Evolutionary conservation across 495 filamentous ascomycete species (phyloP), one percentile per base, ranked within the genome.

Genomic region (Penicillium cosmopolitanum): DNA sequence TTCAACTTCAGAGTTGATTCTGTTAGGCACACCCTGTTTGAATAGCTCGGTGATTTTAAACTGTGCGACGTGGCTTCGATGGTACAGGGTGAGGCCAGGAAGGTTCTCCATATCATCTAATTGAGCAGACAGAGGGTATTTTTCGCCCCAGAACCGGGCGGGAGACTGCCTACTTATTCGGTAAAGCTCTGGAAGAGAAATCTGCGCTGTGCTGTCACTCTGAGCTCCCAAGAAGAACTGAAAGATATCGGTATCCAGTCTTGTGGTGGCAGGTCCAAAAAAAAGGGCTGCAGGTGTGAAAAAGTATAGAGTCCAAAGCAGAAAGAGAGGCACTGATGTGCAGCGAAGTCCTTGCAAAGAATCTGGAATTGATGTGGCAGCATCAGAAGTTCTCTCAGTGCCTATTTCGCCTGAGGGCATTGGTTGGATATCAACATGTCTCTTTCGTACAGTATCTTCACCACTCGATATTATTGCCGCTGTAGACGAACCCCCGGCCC

Each of bases 51-150:
- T 70, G 35, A 70, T 70, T 34, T 65, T 62, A 56, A 72, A 70
- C 43, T 73, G 63, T 6, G 68, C 43, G 16, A 73, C 64, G 54
- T 73, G 72, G 46, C 66, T 69, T 16, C 53, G 64, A 51, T 75
- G 69, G 50, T 72, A 69, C 10, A 72, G 51, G 11, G 65, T 68
- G 36, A 70, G 55, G 9, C 61, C 62, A 2, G 68, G 62, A 12
- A 71, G 65, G 48, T 75, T 75, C 50, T 75, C 72, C 40, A 72
- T 34, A 23, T 75, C 72, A 56, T 75, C 72, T 31, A 75, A 46
- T 15, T 64, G 70, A 18, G 70, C 67, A n/a, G 70, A 58, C 33
- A 69, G 53, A 0, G 68, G 68, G 33, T 75, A 75, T 10, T 43
- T 33, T 3, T 72, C 66, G 15, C 70, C 72, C 72, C 72, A 75